Conservation (phyloP, 106 monocot genomes). For the Vanilla planifolia region DNA sequence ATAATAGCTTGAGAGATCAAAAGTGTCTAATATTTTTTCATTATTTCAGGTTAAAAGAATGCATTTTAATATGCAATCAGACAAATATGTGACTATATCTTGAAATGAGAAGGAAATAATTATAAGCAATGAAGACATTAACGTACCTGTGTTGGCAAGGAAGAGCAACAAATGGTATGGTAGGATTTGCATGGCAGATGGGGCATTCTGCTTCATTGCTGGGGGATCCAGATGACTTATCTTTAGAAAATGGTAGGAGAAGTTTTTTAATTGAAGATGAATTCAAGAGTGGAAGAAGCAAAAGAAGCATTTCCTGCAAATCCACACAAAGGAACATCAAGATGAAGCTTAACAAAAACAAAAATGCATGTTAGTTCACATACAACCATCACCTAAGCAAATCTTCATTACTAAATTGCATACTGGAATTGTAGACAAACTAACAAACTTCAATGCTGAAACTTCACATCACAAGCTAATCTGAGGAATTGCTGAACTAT, state of each 20-base stretch:
- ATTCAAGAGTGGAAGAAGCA: conserved; percentile 94
- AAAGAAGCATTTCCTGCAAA: conserved; percentile 91
- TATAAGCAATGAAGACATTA: too few species aligned
- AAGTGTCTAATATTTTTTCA: too few species aligned
- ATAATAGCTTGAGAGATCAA: too few species aligned
- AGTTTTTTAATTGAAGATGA: conserved; percentile 76
- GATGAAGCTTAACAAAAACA: too few species aligned
- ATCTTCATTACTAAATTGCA: conserved; percentile 2
- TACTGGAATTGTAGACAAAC: background rate
- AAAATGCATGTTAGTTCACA: background rate
- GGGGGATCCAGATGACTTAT: conserved; percentile 56
- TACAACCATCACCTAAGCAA: background rate
- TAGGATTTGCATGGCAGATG: conserved; percentile 74
- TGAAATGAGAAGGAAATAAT: too few species aligned
- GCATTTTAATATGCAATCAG: too few species aligned
- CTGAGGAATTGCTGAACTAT: too few species aligned
- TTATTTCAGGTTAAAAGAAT: too few species aligned
- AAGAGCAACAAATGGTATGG: conserved; percentile 78
- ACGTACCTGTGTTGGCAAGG: conserved; percentile 91
- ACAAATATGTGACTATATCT: too few species aligned
- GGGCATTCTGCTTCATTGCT: conserved; percentile 64
- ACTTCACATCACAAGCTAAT: too few species aligned
- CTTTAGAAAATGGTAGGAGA: conserved; percentile 81
- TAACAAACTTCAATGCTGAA: too few species aligned
- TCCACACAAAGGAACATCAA: conserved; percentile 4